Percentiles rank a stretch among this genome's conserved stretches.
Conservation (phyloP, 768 basidiomycete genomes). For the Myochromella boudieri region DNA sequence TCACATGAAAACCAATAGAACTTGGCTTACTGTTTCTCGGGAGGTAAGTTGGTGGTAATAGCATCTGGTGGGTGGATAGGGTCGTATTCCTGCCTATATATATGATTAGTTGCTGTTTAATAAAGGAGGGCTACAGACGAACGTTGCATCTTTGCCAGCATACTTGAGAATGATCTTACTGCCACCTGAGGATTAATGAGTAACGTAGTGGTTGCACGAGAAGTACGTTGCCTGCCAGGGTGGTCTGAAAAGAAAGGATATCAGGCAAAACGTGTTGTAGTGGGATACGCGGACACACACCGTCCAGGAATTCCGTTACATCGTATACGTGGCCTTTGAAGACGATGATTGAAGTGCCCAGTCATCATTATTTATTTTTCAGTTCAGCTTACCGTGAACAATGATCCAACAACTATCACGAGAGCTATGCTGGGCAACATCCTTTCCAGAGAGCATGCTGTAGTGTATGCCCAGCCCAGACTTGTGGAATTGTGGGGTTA, state of each 20-base stretch:
- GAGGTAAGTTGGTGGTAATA: conserved; percentile 72
- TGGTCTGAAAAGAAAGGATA: conserved; percentile 43
- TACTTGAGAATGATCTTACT: conserved; percentile 85
- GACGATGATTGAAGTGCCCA: conserved; percentile 8
- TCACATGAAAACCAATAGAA: conserved; percentile 5
- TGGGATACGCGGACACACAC: conserved; percentile 29
- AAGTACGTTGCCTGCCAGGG: conserved; percentile 44
- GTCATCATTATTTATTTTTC: background rate
- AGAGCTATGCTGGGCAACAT: conserved; percentile 55
- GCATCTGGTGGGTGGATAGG: conserved; percentile 88
- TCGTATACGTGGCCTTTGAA: conserved; percentile 69
- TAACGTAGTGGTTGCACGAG: background rate
- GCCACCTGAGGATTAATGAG: conserved; percentile 50
- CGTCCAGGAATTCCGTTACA: conserved; percentile 75
- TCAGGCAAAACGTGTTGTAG: background rate
- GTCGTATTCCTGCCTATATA: conserved; percentile 69
- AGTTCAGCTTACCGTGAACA: conserved; percentile 59
- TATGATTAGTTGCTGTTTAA: background rate
- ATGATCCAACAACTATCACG: conserved; percentile 81
- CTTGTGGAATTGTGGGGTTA: no score
- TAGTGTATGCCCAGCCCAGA: conserved; percentile 3
- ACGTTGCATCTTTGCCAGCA: conserved; percentile 90
- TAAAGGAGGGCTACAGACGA: conserved; percentile 25
- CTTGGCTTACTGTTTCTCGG: conserved; percentile 74
- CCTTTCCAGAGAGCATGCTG: conserved; percentile 39